A percentile compares a stretch with the other conserved stretches of the same genome.
These are phyloP conservation scores for Bretschneidera sinensis DNA, from an alignment of 345 rosid species.

Conservation along the genomic window DNA sequence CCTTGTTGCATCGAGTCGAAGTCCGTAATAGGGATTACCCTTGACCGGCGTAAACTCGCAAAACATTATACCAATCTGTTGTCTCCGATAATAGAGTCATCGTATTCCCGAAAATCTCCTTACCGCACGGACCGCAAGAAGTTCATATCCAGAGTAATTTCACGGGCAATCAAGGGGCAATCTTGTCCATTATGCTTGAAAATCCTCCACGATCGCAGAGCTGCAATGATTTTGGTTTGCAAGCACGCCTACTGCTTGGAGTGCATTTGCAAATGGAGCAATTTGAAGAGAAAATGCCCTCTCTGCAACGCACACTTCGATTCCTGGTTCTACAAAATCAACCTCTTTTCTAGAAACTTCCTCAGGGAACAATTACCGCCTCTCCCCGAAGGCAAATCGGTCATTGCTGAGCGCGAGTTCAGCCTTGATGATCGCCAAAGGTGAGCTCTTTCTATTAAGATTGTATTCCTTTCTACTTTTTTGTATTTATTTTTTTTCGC, in stretches of 20 bases:
- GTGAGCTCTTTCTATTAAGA: conserved; percentile 16
- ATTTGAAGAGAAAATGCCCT: conserved; percentile 59
- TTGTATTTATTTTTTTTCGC: no score
- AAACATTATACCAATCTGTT: no score
- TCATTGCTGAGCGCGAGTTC: not conserved
- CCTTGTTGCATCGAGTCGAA: no score
- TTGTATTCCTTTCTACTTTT: no score
- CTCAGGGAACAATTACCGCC: conserved; percentile 33
- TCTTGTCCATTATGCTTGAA: conserved; percentile 63
- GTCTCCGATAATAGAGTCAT: conserved; percentile 1
- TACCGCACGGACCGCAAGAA: conserved; percentile 22
- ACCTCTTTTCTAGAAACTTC: conserved; percentile 30
- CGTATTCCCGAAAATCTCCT: not conserved
- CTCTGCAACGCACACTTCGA: conserved; percentile 61
- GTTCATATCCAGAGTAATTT: conserved; percentile 28
- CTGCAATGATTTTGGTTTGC: conserved; percentile 51
- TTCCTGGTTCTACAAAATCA: conserved; percentile 48
- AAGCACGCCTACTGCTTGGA: conserved; percentile 53
- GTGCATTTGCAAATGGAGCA: conserved; percentile 63
- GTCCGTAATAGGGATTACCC: no score
- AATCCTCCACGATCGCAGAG: conserved; percentile 28
- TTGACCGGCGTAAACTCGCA: no score
- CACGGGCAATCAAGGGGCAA: conserved; percentile 35
- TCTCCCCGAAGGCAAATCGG: conserved; percentile 17
- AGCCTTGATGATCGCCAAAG: conserved; percentile 24